Evolutionary conservation across 805 yeast species (phyloP).

Genomic region (Helenozyma baotianmanensis): DNA sequence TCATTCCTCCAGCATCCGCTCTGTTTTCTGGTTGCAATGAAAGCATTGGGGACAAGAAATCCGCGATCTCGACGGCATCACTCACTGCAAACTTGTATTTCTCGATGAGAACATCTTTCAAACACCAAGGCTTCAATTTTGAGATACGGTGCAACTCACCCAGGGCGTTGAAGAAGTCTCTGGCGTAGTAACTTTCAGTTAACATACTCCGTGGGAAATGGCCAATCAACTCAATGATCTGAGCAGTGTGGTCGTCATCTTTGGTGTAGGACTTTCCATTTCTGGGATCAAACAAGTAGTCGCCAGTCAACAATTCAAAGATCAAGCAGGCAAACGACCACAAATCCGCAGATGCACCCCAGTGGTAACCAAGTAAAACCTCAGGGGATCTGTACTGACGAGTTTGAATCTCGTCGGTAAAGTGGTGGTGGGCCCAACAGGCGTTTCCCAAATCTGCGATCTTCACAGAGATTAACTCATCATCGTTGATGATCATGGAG

Average conservation of each 20-base stretch:
- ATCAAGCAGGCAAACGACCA: conserved; percentile 60
- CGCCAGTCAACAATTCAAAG: conserved; percentile 59
- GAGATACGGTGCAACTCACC: conserved; percentile 41
- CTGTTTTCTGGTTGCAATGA: conserved; percentile 70
- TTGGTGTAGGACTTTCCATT: conserved; percentile 43
- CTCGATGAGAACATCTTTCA: conserved; percentile 44
- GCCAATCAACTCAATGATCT: conserved; percentile 51
- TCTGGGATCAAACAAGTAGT: conserved; percentile 58
- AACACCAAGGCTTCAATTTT: conserved; percentile 48
- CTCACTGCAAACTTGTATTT: conserved; percentile 49
- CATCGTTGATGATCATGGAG: conserved; percentile 25
- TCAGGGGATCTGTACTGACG: conserved; percentile 67
- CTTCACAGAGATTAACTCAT: conserved; percentile 50
- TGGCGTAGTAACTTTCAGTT: conserved; percentile 30
- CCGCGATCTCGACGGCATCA: conserved; percentile 71
- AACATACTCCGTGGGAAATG: conserved; percentile 37
- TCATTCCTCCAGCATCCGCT: conserved; percentile 95
- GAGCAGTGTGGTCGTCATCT: conserved; percentile 63
- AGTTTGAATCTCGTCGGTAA: conserved; percentile 65
- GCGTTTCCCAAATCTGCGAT: conserved; percentile 72
- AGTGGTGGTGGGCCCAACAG: conserved; percentile 59
- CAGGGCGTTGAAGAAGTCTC: conserved; percentile 17
- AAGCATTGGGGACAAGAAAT: conserved; percentile 81
- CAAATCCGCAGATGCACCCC: conserved; percentile 62
- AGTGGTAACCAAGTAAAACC: conserved; percentile 48